Conservation (phyloP, 2,329 filamentous ascomycete genomes). For the Fusarium pseudograminearum region DNA sequence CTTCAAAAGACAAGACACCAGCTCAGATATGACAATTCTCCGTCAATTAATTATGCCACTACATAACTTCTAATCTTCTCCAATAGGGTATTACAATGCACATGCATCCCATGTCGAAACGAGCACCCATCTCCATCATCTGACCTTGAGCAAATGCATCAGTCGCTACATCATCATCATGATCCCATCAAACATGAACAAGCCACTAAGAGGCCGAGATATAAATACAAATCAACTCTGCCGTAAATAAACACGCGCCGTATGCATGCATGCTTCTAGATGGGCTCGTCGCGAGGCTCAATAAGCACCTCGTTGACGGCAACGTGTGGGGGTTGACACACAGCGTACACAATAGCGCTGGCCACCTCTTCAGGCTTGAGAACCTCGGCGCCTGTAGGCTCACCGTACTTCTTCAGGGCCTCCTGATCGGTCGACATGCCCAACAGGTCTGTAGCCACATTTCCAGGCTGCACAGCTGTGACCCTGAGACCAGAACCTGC, state of each 20-base stretch:
- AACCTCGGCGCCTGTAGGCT: conserved; percentile 79
- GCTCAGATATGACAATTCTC: conserved; percentile 10
- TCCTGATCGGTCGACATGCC: conserved; percentile 81
- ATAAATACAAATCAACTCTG: conserved; percentile 20
- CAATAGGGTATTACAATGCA: conserved; percentile 23
- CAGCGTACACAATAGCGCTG: conserved; percentile 77
- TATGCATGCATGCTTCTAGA: conserved; percentile 55
- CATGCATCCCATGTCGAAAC: conserved; percentile 42
- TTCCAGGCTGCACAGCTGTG: conserved; percentile 81
- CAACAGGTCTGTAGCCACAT: conserved; percentile 78
- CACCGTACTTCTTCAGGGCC: conserved; percentile 82
- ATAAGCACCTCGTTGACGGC: conserved; percentile 85
- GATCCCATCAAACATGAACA: conserved; percentile 25
- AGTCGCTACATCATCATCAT: conserved; percentile 43
- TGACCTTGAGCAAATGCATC: conserved; percentile 31
- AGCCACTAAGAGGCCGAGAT: conserved; percentile 32
- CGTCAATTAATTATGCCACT: conserved; percentile 14
- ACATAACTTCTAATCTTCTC: conserved; percentile 1
- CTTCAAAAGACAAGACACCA: not conserved
- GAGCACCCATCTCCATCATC: conserved; percentile 26
- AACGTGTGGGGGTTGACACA: conserved; percentile 80
- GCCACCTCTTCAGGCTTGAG: conserved; percentile 81
- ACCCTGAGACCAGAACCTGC: conserved; percentile 79
- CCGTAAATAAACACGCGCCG: conserved; percentile 9
- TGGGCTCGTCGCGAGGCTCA: conserved; percentile 81